These are phyloP conservation scores for Colletotrichum liaoningense DNA, from an alignment of 2,329 filamentous ascomycete genomes.

Conservation along the genomic window DNA sequence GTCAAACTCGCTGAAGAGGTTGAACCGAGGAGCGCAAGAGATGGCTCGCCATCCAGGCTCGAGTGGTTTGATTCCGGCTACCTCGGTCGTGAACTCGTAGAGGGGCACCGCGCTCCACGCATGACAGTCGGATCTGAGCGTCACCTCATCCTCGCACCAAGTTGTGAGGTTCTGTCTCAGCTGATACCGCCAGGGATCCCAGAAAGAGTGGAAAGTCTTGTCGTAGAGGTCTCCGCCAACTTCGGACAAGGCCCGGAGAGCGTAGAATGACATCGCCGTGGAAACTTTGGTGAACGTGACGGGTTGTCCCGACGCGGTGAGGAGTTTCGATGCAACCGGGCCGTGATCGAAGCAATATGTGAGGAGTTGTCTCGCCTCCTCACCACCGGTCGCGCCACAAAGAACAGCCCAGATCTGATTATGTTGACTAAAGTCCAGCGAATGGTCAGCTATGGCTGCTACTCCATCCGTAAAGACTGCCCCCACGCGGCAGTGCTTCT, in stretches of 20 bases:
- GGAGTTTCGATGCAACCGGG: background rate
- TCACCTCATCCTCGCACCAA: conserved; percentile 38
- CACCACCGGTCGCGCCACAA: conserved; percentile 41
- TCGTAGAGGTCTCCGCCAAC: conserved; percentile 33
- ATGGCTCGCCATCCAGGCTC: conserved; percentile 32
- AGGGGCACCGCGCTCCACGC: conserved; percentile 38
- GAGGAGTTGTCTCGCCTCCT: conserved; percentile 35
- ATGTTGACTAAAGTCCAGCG: conserved; percentile 46
- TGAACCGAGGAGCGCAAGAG: conserved; percentile 29
- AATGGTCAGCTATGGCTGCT: conserved; percentile 42
- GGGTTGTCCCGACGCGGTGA: background rate
- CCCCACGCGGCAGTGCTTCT: background rate
- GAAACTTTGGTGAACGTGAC: conserved; percentile 13
- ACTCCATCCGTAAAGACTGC: conserved; percentile 41
- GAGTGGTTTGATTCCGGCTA: conserved; percentile 30
- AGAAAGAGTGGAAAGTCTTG: conserved; percentile 33
- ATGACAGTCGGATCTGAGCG: conserved; percentile 39
- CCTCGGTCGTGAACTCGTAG: conserved; percentile 38
- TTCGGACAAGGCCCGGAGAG: conserved; percentile 30
- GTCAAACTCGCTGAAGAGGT: background rate
- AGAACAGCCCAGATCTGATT: conserved; percentile 51
- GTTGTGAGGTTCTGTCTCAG: conserved; percentile 35
- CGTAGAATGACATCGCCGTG: conserved; percentile 38
- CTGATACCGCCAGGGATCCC: conserved; percentile 36
- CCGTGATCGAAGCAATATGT: background rate